Evolutionary conservation across 805 yeast species (phyloP).

Genomic region (Tetrapisispora arboricola): DNA sequence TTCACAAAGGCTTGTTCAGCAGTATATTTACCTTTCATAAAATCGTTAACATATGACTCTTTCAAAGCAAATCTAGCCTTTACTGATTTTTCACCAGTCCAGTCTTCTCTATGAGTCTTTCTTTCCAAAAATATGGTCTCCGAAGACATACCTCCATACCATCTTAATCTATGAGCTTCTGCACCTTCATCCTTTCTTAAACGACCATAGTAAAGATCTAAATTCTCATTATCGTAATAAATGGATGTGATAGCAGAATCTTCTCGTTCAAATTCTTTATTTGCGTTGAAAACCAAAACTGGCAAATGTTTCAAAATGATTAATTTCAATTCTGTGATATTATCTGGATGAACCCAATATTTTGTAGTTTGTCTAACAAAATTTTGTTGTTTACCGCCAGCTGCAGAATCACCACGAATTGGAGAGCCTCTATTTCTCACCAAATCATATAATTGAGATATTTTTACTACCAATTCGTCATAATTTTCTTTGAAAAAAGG

Average conservation of each 20-base stretch:
- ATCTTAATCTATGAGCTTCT: constrained; percentile 93
- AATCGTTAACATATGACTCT: constrained; percentile 82
- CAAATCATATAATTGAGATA: constrained; percentile 80
- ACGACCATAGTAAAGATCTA: constrained; percentile 91
- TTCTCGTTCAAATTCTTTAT: constrained; percentile 89
- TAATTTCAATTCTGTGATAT: constrained; percentile 90
- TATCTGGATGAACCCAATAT: constrained; percentile 99
- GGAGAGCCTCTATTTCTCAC: constrained; percentile 97
- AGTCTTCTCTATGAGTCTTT: constrained; percentile 97
- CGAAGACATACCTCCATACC: constrained; percentile 97
- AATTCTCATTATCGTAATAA: constrained; percentile 80
- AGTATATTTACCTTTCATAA: constrained; percentile 73
- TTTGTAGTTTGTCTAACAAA: constrained; percentile 97
- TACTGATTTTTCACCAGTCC: constrained; percentile 99
- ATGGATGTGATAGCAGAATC: constrained; percentile 96
- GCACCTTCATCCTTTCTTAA: constrained; percentile 97
- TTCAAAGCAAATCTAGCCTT: constrained; percentile 91
- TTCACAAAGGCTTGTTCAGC: constrained; percentile 87
- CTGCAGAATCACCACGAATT: constrained; percentile 85
- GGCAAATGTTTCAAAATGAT: constrained; percentile 91
- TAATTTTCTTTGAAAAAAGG: constrained; percentile 95
- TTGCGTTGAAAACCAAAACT: constrained; percentile 88
- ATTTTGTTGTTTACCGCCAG: constrained; percentile 98
- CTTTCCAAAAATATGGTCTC: constrained; percentile 93
- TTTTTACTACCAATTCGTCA: constrained; percentile 78